Conservation (phyloP, 257 asterid species). For the Avicennia marina region DNA sequence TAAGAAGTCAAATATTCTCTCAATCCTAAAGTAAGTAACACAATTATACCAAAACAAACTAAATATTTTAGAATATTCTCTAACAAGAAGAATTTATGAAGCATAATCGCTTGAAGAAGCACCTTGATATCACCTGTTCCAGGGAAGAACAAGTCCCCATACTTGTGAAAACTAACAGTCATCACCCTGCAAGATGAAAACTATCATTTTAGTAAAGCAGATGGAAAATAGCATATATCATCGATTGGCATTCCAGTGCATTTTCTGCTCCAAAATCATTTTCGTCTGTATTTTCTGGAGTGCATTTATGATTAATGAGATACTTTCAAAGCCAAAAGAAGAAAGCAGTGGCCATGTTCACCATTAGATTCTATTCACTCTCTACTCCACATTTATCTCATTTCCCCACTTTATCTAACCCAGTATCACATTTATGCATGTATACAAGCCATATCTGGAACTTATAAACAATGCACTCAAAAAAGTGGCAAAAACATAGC, state of each 20-base stretch:
- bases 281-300: background rate
- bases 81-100: slow-evolving; percentile 10
- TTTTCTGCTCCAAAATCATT: background rate
- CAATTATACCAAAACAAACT: no score
- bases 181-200: slow-evolving; percentile 71
- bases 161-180: slow-evolving; percentile 99
- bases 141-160: slow-evolving; percentile 93
- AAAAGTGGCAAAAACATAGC: slow-evolving; percentile 1
- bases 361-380: background rate
- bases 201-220: background rate
- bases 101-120: slow-evolving; percentile 24
- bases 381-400: background rate
- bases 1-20: no score
- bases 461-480: background rate
- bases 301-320: background rate
- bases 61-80: no score
- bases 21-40: no score
- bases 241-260: no score
- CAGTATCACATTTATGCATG: background rate
- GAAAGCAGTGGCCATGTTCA: background rate
- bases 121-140: slow-evolving; percentile 99
- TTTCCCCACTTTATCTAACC: background rate
- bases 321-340: background rate
- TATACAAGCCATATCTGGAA: background rate
- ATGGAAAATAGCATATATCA: no score